Percentiles rank a stretch among this genome's conserved stretches.
Evolutionary conservation across 352 stramenopile species (phyloP).

Genomic region (Phytophthora megakarya): DNA sequence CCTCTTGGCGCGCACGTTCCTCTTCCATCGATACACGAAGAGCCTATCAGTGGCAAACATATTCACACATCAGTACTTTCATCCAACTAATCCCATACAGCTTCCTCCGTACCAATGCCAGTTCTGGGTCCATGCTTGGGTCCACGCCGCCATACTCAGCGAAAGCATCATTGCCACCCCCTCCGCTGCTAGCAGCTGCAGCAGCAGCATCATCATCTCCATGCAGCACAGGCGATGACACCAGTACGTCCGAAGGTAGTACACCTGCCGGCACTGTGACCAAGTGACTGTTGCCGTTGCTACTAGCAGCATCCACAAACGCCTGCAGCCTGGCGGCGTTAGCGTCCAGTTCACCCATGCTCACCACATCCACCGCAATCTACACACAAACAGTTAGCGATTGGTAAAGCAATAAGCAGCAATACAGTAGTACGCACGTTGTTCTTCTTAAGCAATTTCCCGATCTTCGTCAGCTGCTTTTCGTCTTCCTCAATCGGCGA

Average conservation of each 20-base stretch:
- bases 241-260: conserved; percentile 97
- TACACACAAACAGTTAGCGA: conserved; percentile 27
- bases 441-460: conserved; percentile 99
- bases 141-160: conserved; percentile 97
- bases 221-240: conserved; percentile 94
- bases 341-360: conserved; percentile 95
- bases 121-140: conserved; percentile 98
- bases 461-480: conserved; percentile 93
- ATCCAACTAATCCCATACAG: not conserved
- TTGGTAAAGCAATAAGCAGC: not conserved
- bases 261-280: conserved; percentile 97
- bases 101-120: conserved; percentile 91
- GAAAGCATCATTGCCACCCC: conserved; percentile 75
- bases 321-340: conserved; percentile 90
- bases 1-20: conserved; percentile 95
- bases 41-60: conserved; percentile 39
- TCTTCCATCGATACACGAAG: conserved; percentile 99
- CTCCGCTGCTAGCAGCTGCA: conserved; percentile 31
- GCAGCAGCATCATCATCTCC: conserved; percentile 80
- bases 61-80: conserved; percentile 15
- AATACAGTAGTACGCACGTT: conserved; percentile 73
- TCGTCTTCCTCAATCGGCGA: conserved; percentile 93
- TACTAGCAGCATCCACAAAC: conserved; percentile 94
- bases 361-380: conserved; percentile 98
- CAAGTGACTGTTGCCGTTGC: conserved; percentile 94